Evolutionary conservation across 2,329 filamentous ascomycete species (phyloP).

Genomic region (Cordyceps militaris): DNA sequence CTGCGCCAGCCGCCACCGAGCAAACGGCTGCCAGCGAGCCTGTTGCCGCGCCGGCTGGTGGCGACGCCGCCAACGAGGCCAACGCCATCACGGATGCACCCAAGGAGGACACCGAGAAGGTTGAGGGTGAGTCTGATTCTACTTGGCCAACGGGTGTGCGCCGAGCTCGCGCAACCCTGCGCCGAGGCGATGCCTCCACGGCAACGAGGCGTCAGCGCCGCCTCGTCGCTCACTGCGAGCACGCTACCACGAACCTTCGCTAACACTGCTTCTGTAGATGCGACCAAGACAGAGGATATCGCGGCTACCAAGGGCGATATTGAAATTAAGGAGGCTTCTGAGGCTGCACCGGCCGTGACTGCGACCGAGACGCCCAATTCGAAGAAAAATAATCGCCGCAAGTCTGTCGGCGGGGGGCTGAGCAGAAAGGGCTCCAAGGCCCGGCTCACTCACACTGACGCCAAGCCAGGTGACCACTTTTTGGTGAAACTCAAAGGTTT

Average conservation of each 20-base stretch:
- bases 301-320: conserved; percentile 36
- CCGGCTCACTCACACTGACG: conserved; percentile 66
- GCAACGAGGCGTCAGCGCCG: not conserved
- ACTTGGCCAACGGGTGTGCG: not conserved
- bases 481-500: conserved; percentile 92
- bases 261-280: conserved; percentile 2
- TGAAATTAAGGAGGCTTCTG: conserved; percentile 44
- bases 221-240: conserved; percentile 1
- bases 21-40: conserved; percentile 20
- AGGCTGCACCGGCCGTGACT: conserved; percentile 23
- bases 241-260: not conserved
- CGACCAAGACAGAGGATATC: conserved; percentile 23
- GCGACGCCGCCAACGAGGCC: conserved; percentile 18
- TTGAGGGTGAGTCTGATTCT: conserved; percentile 25
- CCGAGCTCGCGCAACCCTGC: not conserved
- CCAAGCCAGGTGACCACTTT: conserved; percentile 85
- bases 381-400: conserved; percentile 53
- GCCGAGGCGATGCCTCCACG: not conserved
- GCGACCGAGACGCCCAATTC: conserved; percentile 30
- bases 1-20: conserved; percentile 24
- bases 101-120: conserved; percentile 24
- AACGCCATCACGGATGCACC: conserved; percentile 20
- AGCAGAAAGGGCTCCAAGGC: conserved; percentile 78
- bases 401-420: conserved; percentile 64
- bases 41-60: conserved; percentile 19